Evolutionary conservation across 2,329 filamentous ascomycete species (phyloP), one percentile per base, ranked within the genome.

Genomic region (Xylariaceae sp.): DNA sequence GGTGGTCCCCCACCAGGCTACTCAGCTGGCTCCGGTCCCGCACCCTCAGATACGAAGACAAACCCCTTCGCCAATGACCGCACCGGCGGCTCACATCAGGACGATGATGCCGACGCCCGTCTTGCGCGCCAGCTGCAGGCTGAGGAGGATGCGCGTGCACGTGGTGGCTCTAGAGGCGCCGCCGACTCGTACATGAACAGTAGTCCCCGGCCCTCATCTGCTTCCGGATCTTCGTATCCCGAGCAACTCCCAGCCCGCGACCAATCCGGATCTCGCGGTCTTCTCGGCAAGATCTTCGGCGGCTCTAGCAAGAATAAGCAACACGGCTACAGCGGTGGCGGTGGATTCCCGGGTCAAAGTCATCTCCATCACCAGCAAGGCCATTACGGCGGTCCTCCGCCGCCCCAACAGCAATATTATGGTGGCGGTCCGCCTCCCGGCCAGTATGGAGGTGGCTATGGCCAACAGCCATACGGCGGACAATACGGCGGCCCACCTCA

Each of bases 71-170:
- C 79, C 10, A 73, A 75, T 56, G 67, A 66, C 28, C 53, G 33
- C 31, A 54, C 48, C 46, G 44, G 43, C 51, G 39, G 61, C 45
- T 62, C 60, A 31, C 56, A 60, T 53, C 66, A 69, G 48, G 58
- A 67, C 50, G 63, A 63, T 43, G 64, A 66, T 49, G 66, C 66
- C 28, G 60, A 63, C 53, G 63, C 66, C 12, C 79, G 79, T 22
- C 75, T 92, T 10, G 91, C 92, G 7, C 80, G 88, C 39, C 82
- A 84, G 65, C 75, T 96, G 40, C 92, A 96, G 69, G 88, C 88
- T 42, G 89, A 96, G 70, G 91, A 96, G 70, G 80, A 96, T 58
- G 82, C 83, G 6, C 81, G 83, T 46, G 61, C 66, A 51, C 62
- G 61, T 47, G 56, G 50, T 19, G 31, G 50, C n/a, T 50, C 50